These are phyloP conservation scores for Calonectria naviculata DNA, from an alignment of 2,329 filamentous ascomycete genomes.

Conservation along the genomic window DNA sequence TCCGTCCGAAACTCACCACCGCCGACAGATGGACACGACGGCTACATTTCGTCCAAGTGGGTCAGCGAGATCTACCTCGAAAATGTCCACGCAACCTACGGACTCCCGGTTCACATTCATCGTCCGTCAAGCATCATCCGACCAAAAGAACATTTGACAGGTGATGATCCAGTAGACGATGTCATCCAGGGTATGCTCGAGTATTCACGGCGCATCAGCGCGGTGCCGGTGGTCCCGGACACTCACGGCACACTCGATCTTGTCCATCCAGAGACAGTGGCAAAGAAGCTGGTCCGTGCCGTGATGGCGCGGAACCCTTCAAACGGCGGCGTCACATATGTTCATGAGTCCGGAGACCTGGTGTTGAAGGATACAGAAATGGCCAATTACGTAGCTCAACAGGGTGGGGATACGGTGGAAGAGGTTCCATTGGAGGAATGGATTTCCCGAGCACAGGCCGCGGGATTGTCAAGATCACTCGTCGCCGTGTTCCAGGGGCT, in stretches of 20 bases:
- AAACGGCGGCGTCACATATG: not conserved
- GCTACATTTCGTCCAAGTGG: slow-evolving; percentile 12
- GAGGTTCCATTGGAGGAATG: slow-evolving; percentile 7
- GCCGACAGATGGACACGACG: not conserved
- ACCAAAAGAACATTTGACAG: not conserved
- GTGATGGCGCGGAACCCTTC: not conserved
- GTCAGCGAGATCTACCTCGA: not conserved
- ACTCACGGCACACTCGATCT: slow-evolving; percentile 1
- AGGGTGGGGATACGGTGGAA: not conserved
- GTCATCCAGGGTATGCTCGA: not conserved
- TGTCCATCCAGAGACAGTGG: not conserved
- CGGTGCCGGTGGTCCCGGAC: not conserved
- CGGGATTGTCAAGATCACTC: not conserved
- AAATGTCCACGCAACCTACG: not conserved
- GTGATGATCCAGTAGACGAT: not conserved
- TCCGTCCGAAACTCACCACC: not conserved
- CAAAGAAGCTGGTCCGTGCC: not conserved
- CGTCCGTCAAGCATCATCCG: not conserved
- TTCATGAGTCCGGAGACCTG: not conserved
- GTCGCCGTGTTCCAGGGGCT: not conserved
- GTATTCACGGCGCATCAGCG: not conserved
- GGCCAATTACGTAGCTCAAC: not conserved
- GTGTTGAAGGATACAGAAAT: not conserved
- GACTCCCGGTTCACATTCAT: not conserved
- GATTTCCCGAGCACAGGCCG: not conserved